Percentiles rank a stretch among this genome's conserved stretches.
These are phyloP conservation scores for Lepiota venenata DNA, from an alignment of 768 basidiomycete species.

Conservation along the genomic window DNA sequence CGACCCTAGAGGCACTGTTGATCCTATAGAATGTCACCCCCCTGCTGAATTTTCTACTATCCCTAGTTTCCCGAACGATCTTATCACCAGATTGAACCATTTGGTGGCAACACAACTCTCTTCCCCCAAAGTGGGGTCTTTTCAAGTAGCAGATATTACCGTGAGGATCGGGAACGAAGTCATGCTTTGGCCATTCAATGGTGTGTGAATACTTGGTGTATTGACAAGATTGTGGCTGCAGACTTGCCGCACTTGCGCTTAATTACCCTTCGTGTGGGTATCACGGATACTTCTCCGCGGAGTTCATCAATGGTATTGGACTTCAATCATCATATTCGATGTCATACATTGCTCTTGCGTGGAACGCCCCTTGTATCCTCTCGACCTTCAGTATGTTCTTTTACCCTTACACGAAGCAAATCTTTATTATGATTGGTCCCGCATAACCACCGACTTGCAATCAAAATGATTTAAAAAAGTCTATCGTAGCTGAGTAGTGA, in stretches of 20 bases:
- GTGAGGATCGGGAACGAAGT: conserved; percentile 73
- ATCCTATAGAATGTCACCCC: conserved; percentile 14
- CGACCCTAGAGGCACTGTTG: conserved; percentile 14
- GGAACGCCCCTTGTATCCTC: neutral
- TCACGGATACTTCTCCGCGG: conserved; percentile 2
- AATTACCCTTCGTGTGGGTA: neutral
- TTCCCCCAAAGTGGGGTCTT: conserved; percentile 40
- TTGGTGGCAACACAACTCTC: conserved; percentile 41
- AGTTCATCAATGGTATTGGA: neutral
- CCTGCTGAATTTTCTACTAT: conserved; percentile 43
- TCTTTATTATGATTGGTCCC: neutral
- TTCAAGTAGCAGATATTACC: conserved; percentile 51
- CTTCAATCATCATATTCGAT: neutral
- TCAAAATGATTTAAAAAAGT: neutral
- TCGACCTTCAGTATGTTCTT: neutral
- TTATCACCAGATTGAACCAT: conserved; percentile 49
- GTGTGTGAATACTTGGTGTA: conserved; percentile 16
- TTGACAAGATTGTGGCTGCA: neutral
- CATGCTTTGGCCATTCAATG: conserved; percentile 40
- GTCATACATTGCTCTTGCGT: neutral
- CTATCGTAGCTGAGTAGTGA: neutral
- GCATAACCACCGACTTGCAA: conserved; percentile 1
- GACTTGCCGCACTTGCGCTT: neutral
- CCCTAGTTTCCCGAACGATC: conserved; percentile 42
- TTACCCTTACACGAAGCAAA: neutral